Percentiles rank a stretch among this genome's conserved stretches.
phyloP scores from a whole-genome alignment of 2,329 filamentous ascomycete genomes.

The Talaromyces sp. region DNA sequence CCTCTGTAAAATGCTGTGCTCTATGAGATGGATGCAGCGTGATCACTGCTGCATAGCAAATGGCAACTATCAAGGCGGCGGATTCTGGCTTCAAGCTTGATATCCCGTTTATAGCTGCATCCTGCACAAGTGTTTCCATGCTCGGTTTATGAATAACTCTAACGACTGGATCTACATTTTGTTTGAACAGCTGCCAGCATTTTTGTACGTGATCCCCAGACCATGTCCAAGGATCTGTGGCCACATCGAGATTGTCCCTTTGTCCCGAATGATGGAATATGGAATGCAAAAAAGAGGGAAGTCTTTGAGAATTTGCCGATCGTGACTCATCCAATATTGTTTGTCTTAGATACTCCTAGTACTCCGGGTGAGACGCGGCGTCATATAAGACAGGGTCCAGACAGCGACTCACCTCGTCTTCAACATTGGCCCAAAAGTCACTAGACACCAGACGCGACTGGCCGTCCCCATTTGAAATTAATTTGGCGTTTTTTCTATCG shows the following conservation, averaged over 20 bases:
- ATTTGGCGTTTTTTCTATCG: neutral
- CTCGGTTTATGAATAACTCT: conserved; percentile 10
- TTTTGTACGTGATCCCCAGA: neutral
- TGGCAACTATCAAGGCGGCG: neutral
- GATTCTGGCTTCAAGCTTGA: neutral
- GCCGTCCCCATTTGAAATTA: neutral
- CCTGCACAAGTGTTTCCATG: neutral
- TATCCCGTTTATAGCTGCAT: conserved; percentile 3
- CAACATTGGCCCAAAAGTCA: conserved; percentile 6
- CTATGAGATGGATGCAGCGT: conserved; percentile 12
- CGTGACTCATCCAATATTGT: neutral
- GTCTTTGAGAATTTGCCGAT: neutral
- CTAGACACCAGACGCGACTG: conserved; percentile 1
- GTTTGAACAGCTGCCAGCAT: conserved; percentile 13
- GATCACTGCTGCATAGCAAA: conserved; percentile 12
- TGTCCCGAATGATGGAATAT: neutral
- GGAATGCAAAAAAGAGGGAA: neutral
- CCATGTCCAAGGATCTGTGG: neutral
- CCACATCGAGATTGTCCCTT: neutral
- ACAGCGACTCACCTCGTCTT: conserved; percentile 1
- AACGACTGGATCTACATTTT: conserved; percentile 12
- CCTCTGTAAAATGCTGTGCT: conserved; percentile 9
- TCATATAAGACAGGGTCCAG: neutral
- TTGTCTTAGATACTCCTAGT: neutral
- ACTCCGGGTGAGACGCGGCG: neutral